Percentiles rank a stretch among this genome's conserved stretches.
Conservation (phyloP, 2,329 filamentous ascomycete species). For the Lachnellula hyalina region DNA sequence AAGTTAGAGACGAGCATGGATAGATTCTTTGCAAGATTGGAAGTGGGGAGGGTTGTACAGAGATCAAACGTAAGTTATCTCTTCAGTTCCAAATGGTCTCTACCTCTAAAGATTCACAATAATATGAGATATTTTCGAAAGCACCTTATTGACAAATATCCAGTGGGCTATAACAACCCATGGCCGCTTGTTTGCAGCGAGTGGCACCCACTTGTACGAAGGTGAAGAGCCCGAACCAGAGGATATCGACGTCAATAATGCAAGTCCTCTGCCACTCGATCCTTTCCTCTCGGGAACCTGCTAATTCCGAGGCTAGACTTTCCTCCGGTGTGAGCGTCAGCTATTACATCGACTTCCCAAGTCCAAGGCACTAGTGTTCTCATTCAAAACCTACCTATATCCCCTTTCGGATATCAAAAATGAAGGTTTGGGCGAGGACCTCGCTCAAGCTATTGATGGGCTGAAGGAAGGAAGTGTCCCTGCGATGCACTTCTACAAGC, state of each 20-base stretch:
- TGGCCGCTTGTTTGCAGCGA: conserved; percentile 34
- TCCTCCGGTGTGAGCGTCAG: conserved; percentile 54
- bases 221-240: conserved; percentile 31
- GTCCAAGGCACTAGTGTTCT: conserved; percentile 51
- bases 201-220: conserved; percentile 38
- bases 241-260: conserved; percentile 41
- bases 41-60: conserved; percentile 49
- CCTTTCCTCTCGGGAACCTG: background rate
- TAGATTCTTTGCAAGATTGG: conserved; percentile 50
- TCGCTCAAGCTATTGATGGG: conserved; percentile 55
- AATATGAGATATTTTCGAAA: background rate
- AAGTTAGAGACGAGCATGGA: conserved; percentile 58
- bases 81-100: no score
- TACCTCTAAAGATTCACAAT: background rate
- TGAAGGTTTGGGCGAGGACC: conserved; percentile 47
- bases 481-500: conserved; percentile 54
- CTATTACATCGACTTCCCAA: conserved; percentile 53
- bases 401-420: conserved; percentile 48
- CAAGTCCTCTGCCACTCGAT: conserved; percentile 17
- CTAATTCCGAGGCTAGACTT: conserved; percentile 29
- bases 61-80: conserved; percentile 41
- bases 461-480: conserved; percentile 51
- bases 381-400: conserved; percentile 59
- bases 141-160: background rate
- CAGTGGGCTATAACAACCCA: conserved; percentile 42